phyloP scores from a whole-genome alignment of 108 stramenopile species.

The Skeletonema potamos region DNA sequence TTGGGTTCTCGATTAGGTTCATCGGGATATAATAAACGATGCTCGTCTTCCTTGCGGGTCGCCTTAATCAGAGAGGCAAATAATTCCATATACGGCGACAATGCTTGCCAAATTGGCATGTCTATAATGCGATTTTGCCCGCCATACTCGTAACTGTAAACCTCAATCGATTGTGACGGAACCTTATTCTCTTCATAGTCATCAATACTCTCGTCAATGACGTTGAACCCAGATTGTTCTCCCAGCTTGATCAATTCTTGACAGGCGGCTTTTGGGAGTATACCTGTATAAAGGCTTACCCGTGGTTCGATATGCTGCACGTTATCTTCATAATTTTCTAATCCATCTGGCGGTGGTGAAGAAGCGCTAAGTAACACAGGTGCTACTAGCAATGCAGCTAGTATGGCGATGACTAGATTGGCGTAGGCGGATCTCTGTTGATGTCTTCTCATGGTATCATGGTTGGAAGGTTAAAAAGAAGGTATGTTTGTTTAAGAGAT shows the following conservation, averaged over 20 bases:
- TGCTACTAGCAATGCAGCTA: neutral
- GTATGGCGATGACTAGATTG: neutral
- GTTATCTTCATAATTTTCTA: neutral
- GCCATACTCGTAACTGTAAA: neutral
- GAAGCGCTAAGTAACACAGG: neutral
- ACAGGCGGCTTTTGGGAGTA: slow-evolving; percentile 10
- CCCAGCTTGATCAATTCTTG: slow-evolving; percentile 11
- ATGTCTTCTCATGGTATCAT: no score
- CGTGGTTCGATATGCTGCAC: slow-evolving; percentile 6
- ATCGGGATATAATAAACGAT: neutral
- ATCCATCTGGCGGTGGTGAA: no score
- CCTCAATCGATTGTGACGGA: slow-evolving; percentile 10
- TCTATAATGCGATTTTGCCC: neutral
- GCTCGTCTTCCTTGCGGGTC: neutral
- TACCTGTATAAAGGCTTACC: neutral
- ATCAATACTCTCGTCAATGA: slow-evolving; percentile 15
- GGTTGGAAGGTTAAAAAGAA: no score
- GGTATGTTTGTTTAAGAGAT: no score
- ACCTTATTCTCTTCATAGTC: neutral
- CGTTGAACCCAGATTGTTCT: slow-evolving; percentile 8
- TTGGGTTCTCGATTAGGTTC: slow-evolving; percentile 3
- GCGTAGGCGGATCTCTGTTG: neutral
- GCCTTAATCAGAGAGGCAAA: neutral
- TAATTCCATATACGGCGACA: slow-evolving; percentile 5
- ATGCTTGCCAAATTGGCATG: slow-evolving; percentile 1